Base-by-base conservation (phyloP, 352 stramenopile species). In the Globisporangium emineosum region DNA sequence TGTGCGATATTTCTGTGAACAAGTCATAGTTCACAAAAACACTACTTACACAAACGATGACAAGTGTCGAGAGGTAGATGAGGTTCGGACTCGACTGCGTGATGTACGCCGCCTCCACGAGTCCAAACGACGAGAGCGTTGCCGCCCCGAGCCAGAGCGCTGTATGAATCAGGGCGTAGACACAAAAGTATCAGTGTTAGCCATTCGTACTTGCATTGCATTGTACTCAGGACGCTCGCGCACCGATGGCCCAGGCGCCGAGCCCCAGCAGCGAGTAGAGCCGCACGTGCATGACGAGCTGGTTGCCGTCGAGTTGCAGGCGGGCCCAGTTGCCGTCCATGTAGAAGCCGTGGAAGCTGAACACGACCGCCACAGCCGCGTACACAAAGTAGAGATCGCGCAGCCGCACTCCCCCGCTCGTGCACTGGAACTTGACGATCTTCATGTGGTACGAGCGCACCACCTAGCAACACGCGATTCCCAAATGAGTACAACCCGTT, bases 331-430 rank as follows among this genome's bases (percentile, higher is more conserved):
- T 81, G 51, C 71, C 66, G 40, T 91, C 77, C 37, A 93, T 70
- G 61, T 92, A 89, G 37, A 91, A 88, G 17, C 79, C 86, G 51
- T 92, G 68, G 30, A 90, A 62, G 52, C 77, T 81, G 52, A 88
- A 88, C 0, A 80, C 27, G 33, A 86, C 19, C 0, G 78, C 77
- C 2, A 70, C 63, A 27, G 61, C 70, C 12, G 72, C 78, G 52
- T 92, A 88, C 25, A 90, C 64, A 45, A 89, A 91, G 62, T 91
- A 94, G 53, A 94, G 64, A 57, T 89, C 75, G 7, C 64, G 65
- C 21, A 91, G 66, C 5, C 69, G 65, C 49, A 91, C 65, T 3
- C 70, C 57, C 0, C 77, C 51, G 1, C 52, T 68, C 13, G 69
- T 54, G 35, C 56, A 60, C 27, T 79, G 65, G 56, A 88, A 91